Percentiles rank a stretch among this genome's conserved stretches.
phyloP scores from a whole-genome alignment of 768 basidiomycete species.

The Boletus reticulatus region DNA sequence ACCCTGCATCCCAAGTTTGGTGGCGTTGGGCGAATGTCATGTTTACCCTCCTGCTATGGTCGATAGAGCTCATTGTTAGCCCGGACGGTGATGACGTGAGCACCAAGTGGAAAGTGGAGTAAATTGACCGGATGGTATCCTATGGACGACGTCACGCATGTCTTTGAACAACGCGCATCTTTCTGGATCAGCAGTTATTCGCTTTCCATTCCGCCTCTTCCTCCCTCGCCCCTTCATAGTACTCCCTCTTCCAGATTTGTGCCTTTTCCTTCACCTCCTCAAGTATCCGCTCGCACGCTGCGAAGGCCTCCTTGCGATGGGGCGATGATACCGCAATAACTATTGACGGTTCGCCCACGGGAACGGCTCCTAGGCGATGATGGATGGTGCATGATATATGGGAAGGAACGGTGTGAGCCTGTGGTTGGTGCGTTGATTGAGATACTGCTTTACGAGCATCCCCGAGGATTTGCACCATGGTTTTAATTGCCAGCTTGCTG shows the following conservation, averaged over 20 bases:
- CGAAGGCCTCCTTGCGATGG: slow-evolving; percentile 79
- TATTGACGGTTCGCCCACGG: slow-evolving; percentile 78
- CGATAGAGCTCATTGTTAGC: slow-evolving; percentile 75
- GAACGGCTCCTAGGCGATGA: slow-evolving; percentile 76
- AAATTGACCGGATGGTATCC: slow-evolving; percentile 8
- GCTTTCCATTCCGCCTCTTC: slow-evolving; percentile 69
- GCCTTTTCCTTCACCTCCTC: slow-evolving; percentile 81
- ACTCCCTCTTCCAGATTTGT: slow-evolving; percentile 92
- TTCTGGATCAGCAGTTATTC: slow-evolving; percentile 38
- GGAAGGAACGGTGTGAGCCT: slow-evolving; percentile 25
- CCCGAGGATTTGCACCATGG: slow-evolving; percentile 60
- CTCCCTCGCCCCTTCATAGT: slow-evolving; percentile 69
- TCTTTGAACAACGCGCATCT: slow-evolving; percentile 2
- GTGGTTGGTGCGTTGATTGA: slow-evolving; percentile 43
- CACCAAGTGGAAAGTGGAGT: slow-evolving; percentile 79
- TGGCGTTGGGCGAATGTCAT: slow-evolving; percentile 92
- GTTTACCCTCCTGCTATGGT: slow-evolving; percentile 82
- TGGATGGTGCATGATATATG: slow-evolving; percentile 62
- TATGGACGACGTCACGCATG: slow-evolving; percentile 4
- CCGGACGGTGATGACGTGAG: slow-evolving; percentile 66
- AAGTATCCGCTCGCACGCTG: slow-evolving; percentile 77
- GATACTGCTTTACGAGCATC: slow-evolving; percentile 41
- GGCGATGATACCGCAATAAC: slow-evolving; percentile 84
- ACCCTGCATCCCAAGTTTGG: slow-evolving; percentile 90
- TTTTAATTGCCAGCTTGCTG: slow-evolving; percentile 76